Evolutionary conservation across 257 asterid genomes (phyloP), one percentile per base, ranked within the genome.

Genomic region (Mitragyna speciosa): DNA sequence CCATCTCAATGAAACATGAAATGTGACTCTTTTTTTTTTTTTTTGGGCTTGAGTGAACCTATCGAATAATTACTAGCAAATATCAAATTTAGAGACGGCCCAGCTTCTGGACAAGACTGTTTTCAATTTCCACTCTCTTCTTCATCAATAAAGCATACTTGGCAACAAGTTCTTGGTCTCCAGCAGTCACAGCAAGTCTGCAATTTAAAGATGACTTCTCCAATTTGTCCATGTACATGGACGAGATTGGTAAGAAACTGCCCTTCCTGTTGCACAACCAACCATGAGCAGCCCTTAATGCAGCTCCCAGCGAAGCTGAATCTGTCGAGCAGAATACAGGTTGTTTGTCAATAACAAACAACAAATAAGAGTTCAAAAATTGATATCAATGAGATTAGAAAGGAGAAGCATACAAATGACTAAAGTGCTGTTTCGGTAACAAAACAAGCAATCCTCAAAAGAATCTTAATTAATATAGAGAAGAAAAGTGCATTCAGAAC

Each of bases 241-340:
- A 36, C 16, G 92, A 88, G 65, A 91, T 89, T 1, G 96, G 93
- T 11, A 92, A 87, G 73, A 92, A 90, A 3, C 64, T 59, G 1
- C 90, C 96, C 85, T 88, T 89, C 85, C 84, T 83, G 83, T 88
- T 64, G 87, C 97, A 92, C 90, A 94, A 74, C 97, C 97, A 94
- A 39, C 97, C 98, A 52, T 94, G 97, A 70, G 98, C 98, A 11
- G 98, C 96, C 89, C 97, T 91, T 81, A 94, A 47, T 66, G 98
- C 97, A 69, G 98, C 98, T 33, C 97, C 98, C 86, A 92, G 83
- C 22, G 97, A 94, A 82, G 97, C 97, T 0, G 98, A 92, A 85
- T 92, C 98, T 94, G 89, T 61, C 76, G 64, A 70, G 64, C 49
- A 47, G 15, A 76, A 28, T 30, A n/a, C 31, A 59, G 59, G 17